Evolutionary conservation across 1,284 basidiomycete species (phyloP), one percentile per base, ranked within the genome.

Genomic region (Trichosporon coremiiforme): DNA sequence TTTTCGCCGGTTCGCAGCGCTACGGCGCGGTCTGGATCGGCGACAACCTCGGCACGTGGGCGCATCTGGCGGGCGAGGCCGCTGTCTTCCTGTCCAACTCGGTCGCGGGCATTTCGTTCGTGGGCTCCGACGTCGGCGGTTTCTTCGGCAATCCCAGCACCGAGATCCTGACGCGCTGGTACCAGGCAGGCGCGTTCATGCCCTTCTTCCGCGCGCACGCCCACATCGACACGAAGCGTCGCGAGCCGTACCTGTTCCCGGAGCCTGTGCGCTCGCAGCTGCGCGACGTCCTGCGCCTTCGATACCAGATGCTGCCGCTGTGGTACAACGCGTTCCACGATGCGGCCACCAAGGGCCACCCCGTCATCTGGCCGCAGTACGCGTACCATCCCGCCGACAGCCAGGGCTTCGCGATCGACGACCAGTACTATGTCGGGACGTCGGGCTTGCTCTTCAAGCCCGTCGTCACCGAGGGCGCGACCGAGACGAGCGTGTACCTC

Each of bases 151-250:
- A 99, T 83, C 96, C 96, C 0, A 88, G 90, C 47, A 87, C 90
- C 0, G 96, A 99, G 80, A 94, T 98, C 89, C 90, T 99, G 35
- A 90, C 96, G 8, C 88, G 96, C 47, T 99, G 96, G 96, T 98
- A 99, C 80, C 94, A 94, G 85, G 91, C 95, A 41, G 97, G 96
- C 33, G 89, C 91, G 12, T 97, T 98, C 83, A 91, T 91, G 74
- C 96, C 96, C 3, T 99, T 99, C 88, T 96, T 99, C 90, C 89
- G 96, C 67, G 96, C 96, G 0, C 97, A 99, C 83, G 97, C 96
- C 4, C 95, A 98, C 82, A 91, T 98, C 77, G 97, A 99, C 83
- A 97, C 96, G 57, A 99, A 98, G 85, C 90, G 97, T 53, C 90
- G 96, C 64, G 97, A 99, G 83, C 96, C 96, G 0, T 99, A 91